Evolutionary conservation across 1,139 yeast genomes (phyloP).

Genomic region (Magnusiomyces paraingens): DNA sequence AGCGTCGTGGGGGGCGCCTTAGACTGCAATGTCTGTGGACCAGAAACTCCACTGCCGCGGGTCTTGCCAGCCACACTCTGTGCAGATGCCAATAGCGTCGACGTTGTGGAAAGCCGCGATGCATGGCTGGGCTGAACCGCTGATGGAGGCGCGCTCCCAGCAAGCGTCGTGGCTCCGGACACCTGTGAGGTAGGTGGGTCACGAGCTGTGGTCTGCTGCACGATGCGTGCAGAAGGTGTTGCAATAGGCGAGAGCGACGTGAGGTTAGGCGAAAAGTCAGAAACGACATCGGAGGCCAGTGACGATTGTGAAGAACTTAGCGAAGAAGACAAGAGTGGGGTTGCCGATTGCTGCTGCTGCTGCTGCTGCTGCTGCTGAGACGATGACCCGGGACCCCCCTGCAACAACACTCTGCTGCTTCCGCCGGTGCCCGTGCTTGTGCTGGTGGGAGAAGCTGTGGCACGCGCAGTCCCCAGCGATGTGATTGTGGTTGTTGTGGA

Average conservation of each 20-base stretch:
- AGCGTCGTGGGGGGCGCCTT: background rate
- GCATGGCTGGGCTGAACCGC: background rate
- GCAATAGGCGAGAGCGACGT: background rate
- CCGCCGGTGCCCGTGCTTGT: background rate
- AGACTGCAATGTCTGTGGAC: background rate
- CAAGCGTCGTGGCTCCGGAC: background rate
- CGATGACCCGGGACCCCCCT: background rate
- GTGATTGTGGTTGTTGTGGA: slow-evolving; percentile 9
- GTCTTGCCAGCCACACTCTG: background rate
- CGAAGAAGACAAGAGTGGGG: slow-evolving; percentile 1
- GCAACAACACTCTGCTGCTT: slow-evolving; percentile 2
- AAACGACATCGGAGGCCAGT: background rate
- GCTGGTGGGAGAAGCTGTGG: slow-evolving; percentile 6
- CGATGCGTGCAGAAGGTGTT: background rate
- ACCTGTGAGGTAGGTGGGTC: background rate
- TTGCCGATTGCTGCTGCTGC: background rate
- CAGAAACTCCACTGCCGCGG: background rate
- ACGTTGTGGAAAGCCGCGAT: background rate
- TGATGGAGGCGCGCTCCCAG: background rate
- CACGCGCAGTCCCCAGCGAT: background rate
- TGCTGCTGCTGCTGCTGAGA: background rate
- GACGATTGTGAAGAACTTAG: too few species aligned
- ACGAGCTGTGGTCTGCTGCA: too few species aligned
- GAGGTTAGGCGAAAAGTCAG: background rate
- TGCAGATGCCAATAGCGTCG: background rate